Percentiles rank a stretch among this genome's conserved stretches.
Conservation (phyloP, 83 land plant species). For the Larix sibirica region DNA sequence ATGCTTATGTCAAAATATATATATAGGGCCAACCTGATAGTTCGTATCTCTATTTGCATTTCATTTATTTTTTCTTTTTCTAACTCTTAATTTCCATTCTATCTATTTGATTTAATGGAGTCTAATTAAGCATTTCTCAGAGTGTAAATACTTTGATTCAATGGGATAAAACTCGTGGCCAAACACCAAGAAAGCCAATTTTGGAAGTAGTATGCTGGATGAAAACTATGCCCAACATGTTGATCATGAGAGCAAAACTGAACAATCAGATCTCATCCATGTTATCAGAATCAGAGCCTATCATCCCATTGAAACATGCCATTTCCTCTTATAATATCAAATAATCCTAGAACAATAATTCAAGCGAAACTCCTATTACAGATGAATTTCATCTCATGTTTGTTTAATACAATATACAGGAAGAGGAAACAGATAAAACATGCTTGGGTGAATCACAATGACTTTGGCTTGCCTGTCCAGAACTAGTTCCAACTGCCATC, state of each 20-base stretch:
- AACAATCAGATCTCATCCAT: not conserved
- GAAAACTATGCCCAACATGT: not conserved
- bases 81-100: not conserved
- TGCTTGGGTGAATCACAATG: not conserved
- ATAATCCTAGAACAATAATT: not conserved
- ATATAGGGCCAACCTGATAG: not conserved
- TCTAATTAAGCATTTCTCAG: not conserved
- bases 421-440: not conserved
- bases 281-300: no score
- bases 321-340: not conserved
- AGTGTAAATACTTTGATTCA: no score
- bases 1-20: no score
- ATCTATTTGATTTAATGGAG: not conserved
- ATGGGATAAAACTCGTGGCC: no score
- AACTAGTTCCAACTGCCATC: slow-evolving; percentile 91
- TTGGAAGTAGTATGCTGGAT: not conserved
- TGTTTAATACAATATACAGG: not conserved
- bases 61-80: not conserved
- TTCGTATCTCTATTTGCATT: not conserved
- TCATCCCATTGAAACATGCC: not conserved
- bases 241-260: not conserved
- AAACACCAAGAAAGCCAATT: no score
- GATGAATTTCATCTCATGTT: not conserved
- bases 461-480: slow-evolving; percentile 70
- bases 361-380: not conserved